A percentile compares a stretch with the other conserved stretches of the same genome.
Evolutionary conservation across 176 grass and related monocot genomes (phyloP).

Genomic region (Lolium perenne): DNA sequence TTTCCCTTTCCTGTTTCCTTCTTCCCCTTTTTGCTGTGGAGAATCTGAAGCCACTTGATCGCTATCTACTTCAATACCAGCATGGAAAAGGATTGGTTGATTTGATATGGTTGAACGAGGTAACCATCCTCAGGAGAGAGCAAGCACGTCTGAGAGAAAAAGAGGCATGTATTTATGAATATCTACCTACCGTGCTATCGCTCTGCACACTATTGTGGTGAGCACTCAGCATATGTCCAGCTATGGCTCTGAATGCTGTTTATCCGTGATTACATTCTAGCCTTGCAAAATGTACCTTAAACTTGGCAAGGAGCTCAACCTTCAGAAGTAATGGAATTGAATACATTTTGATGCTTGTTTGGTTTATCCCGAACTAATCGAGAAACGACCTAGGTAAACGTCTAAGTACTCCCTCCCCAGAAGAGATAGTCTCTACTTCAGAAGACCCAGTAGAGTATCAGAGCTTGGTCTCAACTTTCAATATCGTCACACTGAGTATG

Average conservation of each 20-base stretch:
- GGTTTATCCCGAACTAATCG: background rate
- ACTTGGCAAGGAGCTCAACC: constrained; percentile 21
- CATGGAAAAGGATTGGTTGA: constrained; percentile 51
- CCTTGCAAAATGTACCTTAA: constrained; percentile 29
- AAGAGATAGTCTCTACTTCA: constrained; percentile 16
- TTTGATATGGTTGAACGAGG: constrained; percentile 51
- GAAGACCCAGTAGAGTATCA: constrained; percentile 20
- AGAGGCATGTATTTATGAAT: constrained; percentile 42
- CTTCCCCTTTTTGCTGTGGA: constrained; percentile 48
- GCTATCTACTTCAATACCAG: constrained; percentile 53
- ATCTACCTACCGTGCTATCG: constrained; percentile 43
- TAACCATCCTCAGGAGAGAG: constrained; percentile 48
- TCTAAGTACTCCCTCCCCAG: background rate
- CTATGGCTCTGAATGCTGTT: constrained; percentile 23
- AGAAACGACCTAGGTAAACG: background rate
- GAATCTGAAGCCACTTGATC: constrained; percentile 53
- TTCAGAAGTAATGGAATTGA: constrained; percentile 35
- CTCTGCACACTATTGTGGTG: constrained; percentile 34
- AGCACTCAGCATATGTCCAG: constrained; percentile 41
- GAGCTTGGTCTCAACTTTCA: constrained; percentile 13
- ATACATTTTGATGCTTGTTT: constrained; percentile 24
- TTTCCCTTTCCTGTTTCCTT: constrained; percentile 51
- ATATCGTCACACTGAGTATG: constrained; percentile 31
- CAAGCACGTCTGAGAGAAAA: constrained; percentile 42
- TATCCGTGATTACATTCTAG: constrained; percentile 17